Conservation (phyloP, 352 stramenopile species). For the Phytophthora podocarpi region DNA sequence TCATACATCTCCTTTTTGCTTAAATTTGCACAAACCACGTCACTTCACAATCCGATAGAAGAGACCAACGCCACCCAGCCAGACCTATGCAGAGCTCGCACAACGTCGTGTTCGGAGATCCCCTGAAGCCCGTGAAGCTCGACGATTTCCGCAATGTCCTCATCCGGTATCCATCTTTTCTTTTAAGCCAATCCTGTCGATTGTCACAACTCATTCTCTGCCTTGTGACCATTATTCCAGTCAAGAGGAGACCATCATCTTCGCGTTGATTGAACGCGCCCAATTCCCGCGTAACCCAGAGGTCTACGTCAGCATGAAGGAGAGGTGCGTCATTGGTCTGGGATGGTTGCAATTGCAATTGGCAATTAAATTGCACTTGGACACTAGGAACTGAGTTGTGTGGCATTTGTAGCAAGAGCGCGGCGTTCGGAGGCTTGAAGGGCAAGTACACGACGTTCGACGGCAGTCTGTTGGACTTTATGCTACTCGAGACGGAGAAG, state of each 20-base stretch:
- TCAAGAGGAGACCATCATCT: conserved; percentile 99
- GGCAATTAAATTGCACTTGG: neutral
- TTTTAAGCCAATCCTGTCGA: neutral
- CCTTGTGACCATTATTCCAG: no score
- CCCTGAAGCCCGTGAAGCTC: conserved; percentile 75
- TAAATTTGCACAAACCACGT: neutral
- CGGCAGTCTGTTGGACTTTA: conserved; percentile 94
- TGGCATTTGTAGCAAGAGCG: conserved; percentile 68
- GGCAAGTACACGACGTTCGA: conserved; percentile 88
- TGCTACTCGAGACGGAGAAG: conserved; percentile 97
- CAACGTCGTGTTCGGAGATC: conserved; percentile 67
- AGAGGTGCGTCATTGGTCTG: conserved; percentile 41
- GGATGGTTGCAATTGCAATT: neutral
- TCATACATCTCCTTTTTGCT: neutral
- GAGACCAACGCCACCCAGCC: neutral
- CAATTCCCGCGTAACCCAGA: conserved; percentile 96
- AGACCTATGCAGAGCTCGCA: conserved; percentile 72
- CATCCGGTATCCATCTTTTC: conserved; percentile 53
- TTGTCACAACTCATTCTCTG: neutral
- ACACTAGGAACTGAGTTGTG: no score
- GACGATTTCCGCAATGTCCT: conserved; percentile 90
- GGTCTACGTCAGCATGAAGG: conserved; percentile 94
- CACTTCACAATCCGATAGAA: conserved; percentile 1
- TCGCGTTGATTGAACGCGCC: conserved; percentile 98
- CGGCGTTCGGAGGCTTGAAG: conserved; percentile 78